Base-by-base conservation (phyloP, 371 early-diverging fungal species). In the Mucor lusitanicus region DNA sequence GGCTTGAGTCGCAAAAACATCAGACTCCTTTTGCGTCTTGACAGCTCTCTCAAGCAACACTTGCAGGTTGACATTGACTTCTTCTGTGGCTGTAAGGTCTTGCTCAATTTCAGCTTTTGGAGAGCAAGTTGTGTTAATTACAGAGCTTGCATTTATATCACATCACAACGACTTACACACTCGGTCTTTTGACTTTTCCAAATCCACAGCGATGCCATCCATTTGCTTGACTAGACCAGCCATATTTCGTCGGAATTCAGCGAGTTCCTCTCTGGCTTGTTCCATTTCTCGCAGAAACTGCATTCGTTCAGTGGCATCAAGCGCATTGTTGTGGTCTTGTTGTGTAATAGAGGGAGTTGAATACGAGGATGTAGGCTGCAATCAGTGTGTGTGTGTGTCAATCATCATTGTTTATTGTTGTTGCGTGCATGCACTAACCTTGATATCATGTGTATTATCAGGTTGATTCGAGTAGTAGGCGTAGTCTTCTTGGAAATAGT, bases 51-150 rank as follows among this genome's bases (percentile, higher is more conserved):
- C 86, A 15, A 88, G 67, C 21, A 84, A 78, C 4, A 82, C 68
- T 59, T 87, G 87, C 17, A 88, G 73, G 56, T 87, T 85, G 35
- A 87, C 86, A 72, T 88, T 88, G 32, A 81, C 72, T 63, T 87
- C 88, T 69, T 86, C 82, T 17, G 88, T 84, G 56, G 79, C 72
- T 13, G 80, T 78, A 48, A 88, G 65, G 59, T 82, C 82, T 56
- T 88, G 84, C 59, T 87, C 88, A 7, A 87, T 87, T 40, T 87
- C 86, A 33, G 62, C 83, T 83, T 48, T 61, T 3, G 61, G 25
- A 46, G 9, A 19, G 21, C 33, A 19, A 6, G 44, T 12, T 12
- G 12, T 7, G 7, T 44, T 44, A 44, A n/a, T 35, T 3, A 37
- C 40, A 61, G 55, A 30, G 23, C 32, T 23, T 1, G 7, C 7